phyloP scores from a whole-genome alignment of 495 filamentous ascomycete genomes.

The Penicillium longicatenatum region DNA sequence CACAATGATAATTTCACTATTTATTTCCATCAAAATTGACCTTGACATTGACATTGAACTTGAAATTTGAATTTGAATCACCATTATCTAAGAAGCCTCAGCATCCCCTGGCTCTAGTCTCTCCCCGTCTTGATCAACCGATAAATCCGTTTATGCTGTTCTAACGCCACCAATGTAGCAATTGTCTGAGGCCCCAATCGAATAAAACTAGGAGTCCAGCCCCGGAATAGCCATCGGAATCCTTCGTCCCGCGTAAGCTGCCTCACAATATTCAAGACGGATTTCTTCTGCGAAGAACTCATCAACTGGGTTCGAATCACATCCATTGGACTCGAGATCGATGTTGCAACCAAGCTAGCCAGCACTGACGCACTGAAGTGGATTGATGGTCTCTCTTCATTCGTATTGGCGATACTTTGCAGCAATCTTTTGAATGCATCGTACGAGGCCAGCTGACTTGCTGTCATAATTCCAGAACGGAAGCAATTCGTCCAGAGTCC shows the following conservation, averaged over 20 bases:
- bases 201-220: slow-evolving; percentile 89
- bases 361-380: slow-evolving; percentile 78
- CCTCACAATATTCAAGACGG: slow-evolving; percentile 16
- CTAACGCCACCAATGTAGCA: slow-evolving; percentile 81
- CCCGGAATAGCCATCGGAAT: slow-evolving; percentile 77
- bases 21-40: too few species aligned
- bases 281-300: slow-evolving; percentile 31
- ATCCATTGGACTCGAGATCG: slow-evolving; percentile 86
- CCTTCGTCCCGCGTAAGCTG: slow-evolving; percentile 23
- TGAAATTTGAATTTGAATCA: not conserved
- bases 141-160: slow-evolving; percentile 67
- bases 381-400: slow-evolving; percentile 64
- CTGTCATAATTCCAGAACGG: slow-evolving; percentile 84
- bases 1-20: not conserved
- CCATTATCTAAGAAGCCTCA: not conserved
- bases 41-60: too few species aligned
- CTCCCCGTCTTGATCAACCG: slow-evolving; percentile 1
- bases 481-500: slow-evolving; percentile 82
- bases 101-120: not conserved
- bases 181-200: slow-evolving; percentile 82
- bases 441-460: slow-evolving; percentile 79
- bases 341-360: slow-evolving; percentile 84
- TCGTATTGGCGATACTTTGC: slow-evolving; percentile 5
- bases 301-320: slow-evolving; percentile 91
- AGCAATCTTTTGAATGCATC: slow-evolving; percentile 76